Evolutionary conservation across 2,329 filamentous ascomycete genomes (phyloP), one percentile per base, ranked within the genome.

Genomic region (Karstenula rhodostoma): DNA sequence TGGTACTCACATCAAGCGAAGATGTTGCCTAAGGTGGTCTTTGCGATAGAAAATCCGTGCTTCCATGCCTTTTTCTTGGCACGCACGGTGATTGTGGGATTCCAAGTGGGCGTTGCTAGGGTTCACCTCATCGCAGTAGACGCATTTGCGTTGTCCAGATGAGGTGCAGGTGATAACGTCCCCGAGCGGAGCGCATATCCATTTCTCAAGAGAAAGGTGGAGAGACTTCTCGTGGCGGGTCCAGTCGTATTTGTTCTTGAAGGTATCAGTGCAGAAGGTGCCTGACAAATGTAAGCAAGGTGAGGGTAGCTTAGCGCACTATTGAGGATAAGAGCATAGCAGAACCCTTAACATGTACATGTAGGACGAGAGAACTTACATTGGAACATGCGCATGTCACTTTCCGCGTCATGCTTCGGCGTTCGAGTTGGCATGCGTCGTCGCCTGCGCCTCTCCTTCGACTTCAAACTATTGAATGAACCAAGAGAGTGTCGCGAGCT

Each of bases 41-140:
- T 88, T 88, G 27, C 86, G 80, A 67, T 86, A 88, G 71, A 88
- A 89, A 0, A 85, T 88, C 37, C 87, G 84, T 66, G 91, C 89
- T 57, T 86, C 83, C 1, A 83, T 64, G 4, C 85, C 85, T 71
- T 90, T 87, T 69, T 93, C 90, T 63, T 87, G 87, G 72, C 91
- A 94, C 15, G 86, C 78, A 35, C 78, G 77, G 70, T 86, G 86
- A 64, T 88, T 87, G 76, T 89, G 87, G 8, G 78, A 80, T 65
- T 87, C 86, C 17, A 88, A 71, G 71, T 89, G 87, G 15, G 84
- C 83, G 25, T 79, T 73, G 8, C 81, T 81, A 0, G 87, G 86
- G 54, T 88, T 81, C 25, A 80, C 67, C 19, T 78, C 78, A 56
- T 83, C 82, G 72, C 87, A 89, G 69, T 87, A 89, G 1, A 85